Conservation (phyloP, 441 rosid genomes). For the Erodium trifolium region DNA sequence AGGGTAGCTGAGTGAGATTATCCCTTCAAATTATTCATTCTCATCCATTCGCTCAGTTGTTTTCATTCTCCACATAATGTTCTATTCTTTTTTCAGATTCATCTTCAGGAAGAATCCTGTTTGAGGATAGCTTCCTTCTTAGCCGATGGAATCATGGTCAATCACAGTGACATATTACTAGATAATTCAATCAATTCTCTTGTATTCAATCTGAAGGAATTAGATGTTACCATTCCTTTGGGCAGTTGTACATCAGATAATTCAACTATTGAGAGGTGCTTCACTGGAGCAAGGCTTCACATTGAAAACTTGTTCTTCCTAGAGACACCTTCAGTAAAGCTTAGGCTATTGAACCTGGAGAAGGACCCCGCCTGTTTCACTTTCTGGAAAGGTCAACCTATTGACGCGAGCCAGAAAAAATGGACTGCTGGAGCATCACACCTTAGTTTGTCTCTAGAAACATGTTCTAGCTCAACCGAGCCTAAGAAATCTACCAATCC, state of each 20-base stretch:
- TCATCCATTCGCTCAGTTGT: conserved; percentile 1
- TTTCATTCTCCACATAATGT: conserved; percentile 15
- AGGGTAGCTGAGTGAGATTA: no score
- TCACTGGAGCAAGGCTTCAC: conserved; percentile 89
- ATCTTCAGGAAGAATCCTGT: conserved; percentile 96
- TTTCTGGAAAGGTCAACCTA: conserved; percentile 82
- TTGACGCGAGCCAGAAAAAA: conserved; percentile 95
- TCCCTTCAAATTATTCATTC: conserved; percentile 6
- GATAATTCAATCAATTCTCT: conserved; percentile 75
- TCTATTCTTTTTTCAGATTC: conserved; percentile 46
- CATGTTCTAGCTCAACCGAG: conserved; percentile 35
- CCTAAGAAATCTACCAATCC: conserved; percentile 27
- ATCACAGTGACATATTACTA: conserved; percentile 65
- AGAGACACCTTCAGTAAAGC: conserved; percentile 78
- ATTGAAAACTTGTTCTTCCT: conserved; percentile 66
- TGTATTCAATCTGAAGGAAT: conserved; percentile 53
- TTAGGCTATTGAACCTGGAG: conserved; percentile 69
- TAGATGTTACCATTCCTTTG: conserved; percentile 72
- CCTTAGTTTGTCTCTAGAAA: conserved; percentile 68
- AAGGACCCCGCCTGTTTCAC: conserved; percentile 97
- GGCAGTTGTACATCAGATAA: conserved; percentile 38
- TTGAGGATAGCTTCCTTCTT: conserved; percentile 87
- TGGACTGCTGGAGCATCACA: conserved; percentile 67
- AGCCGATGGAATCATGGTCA: conserved; percentile 89
- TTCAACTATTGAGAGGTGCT: conserved; percentile 34